Percentiles rank a stretch among this genome's conserved stretches.
These are phyloP conservation scores for Gracilaria gracilis DNA, from an alignment of 23 red algal species.

Conservation along the genomic window DNA sequence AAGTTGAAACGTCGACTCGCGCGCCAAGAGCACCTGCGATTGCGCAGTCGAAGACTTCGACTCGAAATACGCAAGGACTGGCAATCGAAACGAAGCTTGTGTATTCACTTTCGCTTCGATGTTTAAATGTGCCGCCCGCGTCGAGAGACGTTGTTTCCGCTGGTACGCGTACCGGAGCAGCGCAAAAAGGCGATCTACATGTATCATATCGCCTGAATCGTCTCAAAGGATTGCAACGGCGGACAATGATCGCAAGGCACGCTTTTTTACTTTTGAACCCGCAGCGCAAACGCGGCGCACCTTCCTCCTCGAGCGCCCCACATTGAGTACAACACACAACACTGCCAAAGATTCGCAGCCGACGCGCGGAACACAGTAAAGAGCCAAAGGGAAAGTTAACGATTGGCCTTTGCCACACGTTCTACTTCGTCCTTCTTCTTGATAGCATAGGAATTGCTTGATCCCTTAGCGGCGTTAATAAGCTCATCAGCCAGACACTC, in stretches of 20 bases:
- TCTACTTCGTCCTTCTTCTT: conserved; percentile 99
- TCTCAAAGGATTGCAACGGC: not conserved
- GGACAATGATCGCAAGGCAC: not conserved
- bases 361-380: not conserved
- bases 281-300: not conserved
- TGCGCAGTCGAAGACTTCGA: no score
- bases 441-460: conserved; percentile 98
- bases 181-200: not conserved
- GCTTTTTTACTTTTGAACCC: not conserved
- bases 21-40: no score
- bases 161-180: not conserved
- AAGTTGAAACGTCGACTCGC: no score
- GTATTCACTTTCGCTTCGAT: no score
- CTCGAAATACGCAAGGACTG: no score
- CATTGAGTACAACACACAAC: not conserved
- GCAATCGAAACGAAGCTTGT: no score
- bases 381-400: conserved; percentile 38
- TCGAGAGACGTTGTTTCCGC: not conserved
- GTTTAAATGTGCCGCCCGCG: no score
- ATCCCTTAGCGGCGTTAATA: conserved; percentile 99
- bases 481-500: conserved; percentile 99
- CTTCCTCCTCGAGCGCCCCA: not conserved
- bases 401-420: conserved; percentile 98
- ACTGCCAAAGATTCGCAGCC: not conserved
- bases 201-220: not conserved